Conservation (phyloP, 2,329 filamentous ascomycete genomes). For the Cladophialophora exuberans region DNA sequence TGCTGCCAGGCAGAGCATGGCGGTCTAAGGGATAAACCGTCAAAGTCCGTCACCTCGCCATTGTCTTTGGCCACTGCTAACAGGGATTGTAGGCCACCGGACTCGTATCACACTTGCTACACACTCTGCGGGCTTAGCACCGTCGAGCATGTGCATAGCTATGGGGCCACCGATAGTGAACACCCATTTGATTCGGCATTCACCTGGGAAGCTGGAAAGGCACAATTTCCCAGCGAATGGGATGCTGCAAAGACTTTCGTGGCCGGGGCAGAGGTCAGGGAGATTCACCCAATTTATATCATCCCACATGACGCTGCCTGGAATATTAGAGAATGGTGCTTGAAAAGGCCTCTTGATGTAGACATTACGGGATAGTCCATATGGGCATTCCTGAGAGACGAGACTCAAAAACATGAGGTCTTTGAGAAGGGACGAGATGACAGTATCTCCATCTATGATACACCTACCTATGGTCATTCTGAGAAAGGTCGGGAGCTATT, state of each 20-base stretch:
- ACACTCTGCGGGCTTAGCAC: constrained; percentile 83
- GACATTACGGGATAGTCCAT: no score
- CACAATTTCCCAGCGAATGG: constrained; percentile 51
- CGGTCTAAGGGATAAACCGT: constrained; percentile 90
- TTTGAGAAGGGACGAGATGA: no score
- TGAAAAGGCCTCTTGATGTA: constrained; percentile 61
- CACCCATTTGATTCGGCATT: constrained; percentile 42
- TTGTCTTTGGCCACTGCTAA: constrained; percentile 30
- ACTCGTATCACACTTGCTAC: constrained; percentile 93
- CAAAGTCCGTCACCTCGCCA: constrained; percentile 64
- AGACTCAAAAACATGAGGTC: no score
- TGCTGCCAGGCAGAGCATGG: constrained; percentile 82
- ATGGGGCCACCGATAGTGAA: constrained; percentile 36
- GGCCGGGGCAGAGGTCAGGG: constrained; percentile 49
- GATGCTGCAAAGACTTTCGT: constrained; percentile 38
- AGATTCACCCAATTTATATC: constrained; percentile 83
- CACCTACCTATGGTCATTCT: no score
- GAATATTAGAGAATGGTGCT: constrained; percentile 67
- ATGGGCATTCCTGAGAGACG: no score
- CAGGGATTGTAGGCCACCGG: constrained; percentile 62
- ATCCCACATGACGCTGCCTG: constrained; percentile 73
- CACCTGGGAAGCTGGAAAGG: constrained; percentile 43
- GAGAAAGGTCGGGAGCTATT: no score
- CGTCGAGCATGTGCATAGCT: constrained; percentile 68
- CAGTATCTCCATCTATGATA: no score